Conservation (phyloP, 2,329 filamentous ascomycete genomes). For the Monilinia fructicola region DNA sequence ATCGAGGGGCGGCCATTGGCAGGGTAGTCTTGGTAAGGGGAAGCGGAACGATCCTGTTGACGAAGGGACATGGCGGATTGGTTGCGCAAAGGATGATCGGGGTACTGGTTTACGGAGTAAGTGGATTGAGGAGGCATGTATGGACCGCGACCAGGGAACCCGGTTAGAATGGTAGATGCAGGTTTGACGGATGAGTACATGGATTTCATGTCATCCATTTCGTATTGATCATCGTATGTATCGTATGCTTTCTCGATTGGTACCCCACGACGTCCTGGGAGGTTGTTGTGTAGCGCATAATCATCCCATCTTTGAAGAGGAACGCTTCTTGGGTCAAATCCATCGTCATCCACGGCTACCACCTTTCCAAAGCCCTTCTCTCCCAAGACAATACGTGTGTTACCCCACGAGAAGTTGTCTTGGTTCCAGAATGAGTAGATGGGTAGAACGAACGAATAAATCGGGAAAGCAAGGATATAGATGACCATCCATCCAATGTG, state of each 20-base stretch:
- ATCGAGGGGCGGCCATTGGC: slow-evolving; percentile 58
- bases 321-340: slow-evolving; percentile 91
- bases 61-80: slow-evolving; percentile 70
- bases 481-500: slow-evolving; percentile 99
- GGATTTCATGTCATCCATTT: slow-evolving; percentile 98
- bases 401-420: slow-evolving; percentile 98
- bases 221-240: slow-evolving; percentile 76
- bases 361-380: slow-evolving; percentile 90
- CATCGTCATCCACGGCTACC: slow-evolving; percentile 80
- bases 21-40: slow-evolving; percentile 59
- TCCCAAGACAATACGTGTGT: slow-evolving; percentile 93
- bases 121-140: slow-evolving; percentile 86
- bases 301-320: slow-evolving; percentile 97
- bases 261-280: slow-evolving; percentile 84
- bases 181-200: slow-evolving; percentile 91
- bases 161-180: slow-evolving; percentile 81
- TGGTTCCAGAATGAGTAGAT: slow-evolving; percentile 99
- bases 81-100: slow-evolving; percentile 54
- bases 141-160: slow-evolving; percentile 65
- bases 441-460: slow-evolving; percentile 87
- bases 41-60: slow-evolving; percentile 49
- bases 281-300: slow-evolving; percentile 80
- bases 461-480: slow-evolving; percentile 91
- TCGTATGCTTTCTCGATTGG: slow-evolving; percentile 64
- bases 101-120: slow-evolving; percentile 48